These are phyloP conservation scores for Melanopsichium pennsylvanicum DNA, from an alignment of 1,284 basidiomycete species.

Conservation along the genomic window DNA sequence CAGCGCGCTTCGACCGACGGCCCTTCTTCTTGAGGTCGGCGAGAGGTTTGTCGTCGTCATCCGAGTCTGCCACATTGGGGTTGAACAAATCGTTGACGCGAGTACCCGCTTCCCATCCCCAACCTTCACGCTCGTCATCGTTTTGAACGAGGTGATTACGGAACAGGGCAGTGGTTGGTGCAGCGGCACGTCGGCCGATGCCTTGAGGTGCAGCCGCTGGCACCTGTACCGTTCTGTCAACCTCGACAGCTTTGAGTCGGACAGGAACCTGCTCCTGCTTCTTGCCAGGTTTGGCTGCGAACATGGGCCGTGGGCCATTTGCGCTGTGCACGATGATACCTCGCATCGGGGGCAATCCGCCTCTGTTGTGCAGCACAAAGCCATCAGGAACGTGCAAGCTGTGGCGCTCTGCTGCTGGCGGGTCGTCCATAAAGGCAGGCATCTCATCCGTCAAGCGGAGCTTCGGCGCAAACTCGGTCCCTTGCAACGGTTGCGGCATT, in stretches of 20 bases:
- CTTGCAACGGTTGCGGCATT: slow-evolving; percentile 55
- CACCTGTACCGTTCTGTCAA: slow-evolving; percentile 32
- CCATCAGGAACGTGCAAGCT: slow-evolving; percentile 57
- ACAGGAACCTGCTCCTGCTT: slow-evolving; percentile 32
- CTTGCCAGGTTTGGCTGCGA: slow-evolving; percentile 29
- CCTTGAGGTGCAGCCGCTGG: slow-evolving; percentile 55
- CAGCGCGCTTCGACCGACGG: slow-evolving; percentile 36
- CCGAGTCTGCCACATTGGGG: slow-evolving; percentile 24
- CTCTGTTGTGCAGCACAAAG: slow-evolving; percentile 52
- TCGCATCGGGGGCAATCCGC: slow-evolving; percentile 50
- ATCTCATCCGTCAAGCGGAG: slow-evolving; percentile 22
- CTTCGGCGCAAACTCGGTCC: slow-evolving; percentile 44
- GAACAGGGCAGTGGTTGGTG: slow-evolving; percentile 61
- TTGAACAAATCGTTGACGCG: slow-evolving; percentile 33
- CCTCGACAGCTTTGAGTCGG: slow-evolving; percentile 43
- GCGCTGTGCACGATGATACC: slow-evolving; percentile 49
- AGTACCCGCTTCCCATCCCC: slow-evolving; percentile 61
- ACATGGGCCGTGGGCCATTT: slow-evolving; percentile 47
- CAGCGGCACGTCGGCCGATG: slow-evolving; percentile 60
- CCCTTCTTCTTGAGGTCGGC: slow-evolving; percentile 42
- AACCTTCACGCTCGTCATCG: slow-evolving; percentile 62
- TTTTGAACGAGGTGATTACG: slow-evolving; percentile 62
- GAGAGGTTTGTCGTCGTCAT: slow-evolving; percentile 43
- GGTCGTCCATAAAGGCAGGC: background rate
- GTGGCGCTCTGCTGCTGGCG: slow-evolving; percentile 18